phyloP scores from a whole-genome alignment of 495 filamentous ascomycete genomes.

The Tuber indicum region DNA sequence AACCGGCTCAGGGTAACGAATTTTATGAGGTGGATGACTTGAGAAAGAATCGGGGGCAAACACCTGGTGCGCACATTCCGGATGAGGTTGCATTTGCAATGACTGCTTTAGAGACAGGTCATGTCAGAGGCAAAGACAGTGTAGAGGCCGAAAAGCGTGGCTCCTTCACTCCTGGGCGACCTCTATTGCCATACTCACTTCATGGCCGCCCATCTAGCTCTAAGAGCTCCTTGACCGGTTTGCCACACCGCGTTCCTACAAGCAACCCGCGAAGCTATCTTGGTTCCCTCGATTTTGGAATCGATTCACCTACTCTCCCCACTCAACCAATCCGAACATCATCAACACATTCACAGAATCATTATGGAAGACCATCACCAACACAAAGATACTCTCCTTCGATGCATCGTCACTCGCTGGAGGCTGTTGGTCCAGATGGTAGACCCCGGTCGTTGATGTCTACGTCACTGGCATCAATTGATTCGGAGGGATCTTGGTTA shows the following conservation, averaged over 20 bases:
- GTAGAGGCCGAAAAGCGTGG: constrained; percentile 35
- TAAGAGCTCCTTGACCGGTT: constrained; percentile 33
- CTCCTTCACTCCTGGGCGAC: constrained; percentile 27
- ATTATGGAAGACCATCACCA: constrained; percentile 24
- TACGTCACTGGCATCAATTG: constrained; percentile 40
- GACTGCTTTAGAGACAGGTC: constrained; percentile 39
- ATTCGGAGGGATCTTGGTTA: constrained; percentile 41
- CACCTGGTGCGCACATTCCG: constrained; percentile 35
- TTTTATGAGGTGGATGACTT: constrained; percentile 30
- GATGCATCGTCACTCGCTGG: constrained; percentile 33
- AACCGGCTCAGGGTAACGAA: background rate
- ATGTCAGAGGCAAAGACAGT: constrained; percentile 29
- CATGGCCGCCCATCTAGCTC: constrained; percentile 38
- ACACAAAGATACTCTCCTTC: constrained; percentile 35
- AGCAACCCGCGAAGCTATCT: constrained; percentile 12
- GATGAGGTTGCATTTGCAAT: constrained; percentile 39
- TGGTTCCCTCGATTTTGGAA: constrained; percentile 17
- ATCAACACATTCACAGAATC: constrained; percentile 25
- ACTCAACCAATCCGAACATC: constrained; percentile 26
- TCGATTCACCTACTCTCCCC: constrained; percentile 34
- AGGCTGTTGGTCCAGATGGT: constrained; percentile 35
- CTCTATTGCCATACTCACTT: constrained; percentile 24
- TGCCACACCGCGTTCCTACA: constrained; percentile 14
- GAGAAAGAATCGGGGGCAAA: constrained; percentile 30
- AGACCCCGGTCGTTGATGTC: constrained; percentile 38